Base-by-base conservation (phyloP, 257 asterid genomes). In the Gentiana macrophylla region DNA sequence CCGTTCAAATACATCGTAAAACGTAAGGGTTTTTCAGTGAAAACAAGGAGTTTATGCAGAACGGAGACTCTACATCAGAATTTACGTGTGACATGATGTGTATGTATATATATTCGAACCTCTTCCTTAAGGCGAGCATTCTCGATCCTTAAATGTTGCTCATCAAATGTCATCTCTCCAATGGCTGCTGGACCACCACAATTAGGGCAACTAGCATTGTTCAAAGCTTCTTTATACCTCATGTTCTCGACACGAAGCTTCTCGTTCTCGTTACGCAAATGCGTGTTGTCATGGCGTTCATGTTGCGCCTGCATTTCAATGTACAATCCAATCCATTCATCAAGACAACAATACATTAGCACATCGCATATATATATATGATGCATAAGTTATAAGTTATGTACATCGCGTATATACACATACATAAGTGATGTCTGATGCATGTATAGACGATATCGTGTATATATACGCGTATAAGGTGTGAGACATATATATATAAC, bases 161-260 rank as follows among this genome's bases (percentile, higher is more conserved):
- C 95, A 48, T 86, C 95, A 49, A 73, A 81, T 1, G 95, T 84
- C 94, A 86, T 81, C 56, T 84, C 95, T 1, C 89, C 91, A 4
- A 81, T 69, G 46, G 91, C 71, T n/a, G 94, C 89, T 0, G 94
- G 88, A 2, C 89, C 94, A 2, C 95, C 95, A 52, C 95, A 86
- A 46, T 77, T 76, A 15, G 95, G 91, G 62, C 95, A 86, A 37
- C 88, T 50, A 11, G 86, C 91, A 67, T 72, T 77, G 62, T 63
- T 52, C 2, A 86, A 77, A 43, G 94, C 95, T 49, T 86, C 92
- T 63, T 84, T 86, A 62, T 79, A 83, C 12, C 94, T 54, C 35
- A 77, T 74, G 34, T 79, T 86, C 52, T 83, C 95, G 0, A 82
- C 86, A 8, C 85, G 81, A 32, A 86, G 74, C 68, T 83, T 86